Percentiles rank a stretch among this genome's conserved stretches.
These are phyloP conservation scores for Pleurotus pulmonarius DNA, from an alignment of 768 basidiomycete species.

Conservation along the genomic window DNA sequence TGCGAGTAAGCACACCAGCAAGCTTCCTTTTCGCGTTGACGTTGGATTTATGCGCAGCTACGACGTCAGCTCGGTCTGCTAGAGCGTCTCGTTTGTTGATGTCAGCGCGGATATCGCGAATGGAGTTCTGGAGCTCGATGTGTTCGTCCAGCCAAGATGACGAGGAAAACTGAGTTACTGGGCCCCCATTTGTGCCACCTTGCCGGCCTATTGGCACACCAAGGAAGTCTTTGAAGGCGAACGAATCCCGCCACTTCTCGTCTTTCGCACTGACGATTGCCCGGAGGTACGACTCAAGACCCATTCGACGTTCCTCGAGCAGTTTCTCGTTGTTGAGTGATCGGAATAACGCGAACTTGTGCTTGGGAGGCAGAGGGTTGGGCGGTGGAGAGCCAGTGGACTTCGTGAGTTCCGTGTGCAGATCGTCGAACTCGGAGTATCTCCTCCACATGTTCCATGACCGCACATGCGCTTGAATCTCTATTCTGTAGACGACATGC, in stretches of 20 bases:
- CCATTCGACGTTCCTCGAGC: slow-evolving; percentile 71
- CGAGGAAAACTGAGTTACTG: slow-evolving; percentile 57
- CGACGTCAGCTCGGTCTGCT: slow-evolving; percentile 67
- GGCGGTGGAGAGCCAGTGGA: slow-evolving; percentile 83
- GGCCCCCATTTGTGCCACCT: slow-evolving; percentile 22
- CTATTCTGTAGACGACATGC: slow-evolving; percentile 81
- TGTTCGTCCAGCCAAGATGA: slow-evolving; percentile 92
- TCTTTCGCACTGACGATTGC: slow-evolving; percentile 83
- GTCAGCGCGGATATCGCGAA: slow-evolving; percentile 81
- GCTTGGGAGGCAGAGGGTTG: slow-evolving; percentile 79
- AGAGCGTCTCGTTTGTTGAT: slow-evolving; percentile 87
- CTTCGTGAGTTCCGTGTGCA: slow-evolving; percentile 77
- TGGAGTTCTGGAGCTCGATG: slow-evolving; percentile 65
- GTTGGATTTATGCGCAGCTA: slow-evolving; percentile 72
- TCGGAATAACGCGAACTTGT: slow-evolving; percentile 64
- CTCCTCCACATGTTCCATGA: slow-evolving; percentile 94
- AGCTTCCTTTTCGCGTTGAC: slow-evolving; percentile 85
- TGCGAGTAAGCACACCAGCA: slow-evolving; percentile 70
- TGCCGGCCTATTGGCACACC: slow-evolving; percentile 71
- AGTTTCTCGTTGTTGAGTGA: slow-evolving; percentile 55
- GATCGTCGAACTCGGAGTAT: slow-evolving; percentile 91
- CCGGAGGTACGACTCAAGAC: slow-evolving; percentile 82
- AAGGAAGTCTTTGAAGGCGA: slow-evolving; percentile 83
- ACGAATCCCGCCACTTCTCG: slow-evolving; percentile 74
- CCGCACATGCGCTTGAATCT: slow-evolving; percentile 83